A percentile compares a stretch with the other conserved stretches of the same genome.
Conservation (phyloP, 768 basidiomycete genomes). For the Phanerodontia chrysosporium region DNA sequence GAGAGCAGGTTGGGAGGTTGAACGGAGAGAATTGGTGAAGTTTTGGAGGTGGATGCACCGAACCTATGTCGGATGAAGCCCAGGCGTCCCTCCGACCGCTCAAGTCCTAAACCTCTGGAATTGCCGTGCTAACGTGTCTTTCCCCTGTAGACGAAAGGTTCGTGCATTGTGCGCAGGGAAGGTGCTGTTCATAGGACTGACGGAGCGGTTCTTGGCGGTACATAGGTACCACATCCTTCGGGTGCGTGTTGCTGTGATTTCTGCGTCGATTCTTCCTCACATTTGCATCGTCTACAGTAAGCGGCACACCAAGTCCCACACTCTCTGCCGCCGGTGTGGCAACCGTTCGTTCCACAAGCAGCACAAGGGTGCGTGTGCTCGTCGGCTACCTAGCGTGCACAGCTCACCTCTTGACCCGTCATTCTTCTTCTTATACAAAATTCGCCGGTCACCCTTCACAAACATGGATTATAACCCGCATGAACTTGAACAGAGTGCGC, state of each 20-base stretch:
- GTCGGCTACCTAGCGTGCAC: neutral
- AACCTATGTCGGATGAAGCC: conserved; percentile 31
- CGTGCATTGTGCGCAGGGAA: conserved; percentile 27
- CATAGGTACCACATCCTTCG: conserved; percentile 92
- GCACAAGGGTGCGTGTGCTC: conserved; percentile 81
- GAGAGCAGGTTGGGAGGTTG: conserved; percentile 9
- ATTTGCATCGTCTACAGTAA: conserved; percentile 53
- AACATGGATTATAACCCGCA: neutral
- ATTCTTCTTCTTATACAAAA: neutral
- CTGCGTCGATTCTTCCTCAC: neutral
- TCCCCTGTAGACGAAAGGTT: conserved; percentile 79
- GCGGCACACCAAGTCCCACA: conserved; percentile 95
- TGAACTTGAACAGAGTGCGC: conserved; percentile 63
- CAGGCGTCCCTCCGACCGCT: conserved; percentile 12
- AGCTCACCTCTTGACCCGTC: neutral
- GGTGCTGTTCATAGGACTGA: conserved; percentile 12
- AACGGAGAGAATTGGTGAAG: conserved; percentile 19
- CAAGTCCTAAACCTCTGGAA: conserved; percentile 3
- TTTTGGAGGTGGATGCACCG: conserved; percentile 31
- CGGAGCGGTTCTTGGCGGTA: conserved; percentile 14
- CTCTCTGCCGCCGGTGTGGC: conserved; percentile 96
- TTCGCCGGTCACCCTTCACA: too few species aligned
- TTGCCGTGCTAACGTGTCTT: conserved; percentile 16
- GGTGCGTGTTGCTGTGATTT: conserved; percentile 47
- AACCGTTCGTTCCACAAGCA: conserved; percentile 96